phyloP scores from a whole-genome alignment of 2,329 filamentous ascomycete species.

The Cercospora brassicicola region DNA sequence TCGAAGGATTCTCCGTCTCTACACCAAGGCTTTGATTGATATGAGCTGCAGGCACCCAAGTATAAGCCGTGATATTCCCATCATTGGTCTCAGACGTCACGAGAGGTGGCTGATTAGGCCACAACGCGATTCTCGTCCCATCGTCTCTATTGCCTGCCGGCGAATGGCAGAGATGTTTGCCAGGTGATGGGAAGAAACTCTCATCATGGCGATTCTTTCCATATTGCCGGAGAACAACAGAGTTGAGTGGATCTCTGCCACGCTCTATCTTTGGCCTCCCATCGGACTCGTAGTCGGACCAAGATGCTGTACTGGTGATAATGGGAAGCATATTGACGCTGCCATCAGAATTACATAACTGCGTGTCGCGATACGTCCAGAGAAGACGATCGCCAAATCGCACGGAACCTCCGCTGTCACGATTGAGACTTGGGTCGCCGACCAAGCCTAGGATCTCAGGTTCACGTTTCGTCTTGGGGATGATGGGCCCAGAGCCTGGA shows the following conservation, averaged over 20 bases:
- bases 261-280: conserved; percentile 20
- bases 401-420: conserved; percentile 23
- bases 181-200: conserved; percentile 21
- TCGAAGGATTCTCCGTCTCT: conserved; percentile 17
- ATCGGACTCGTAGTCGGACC: conserved; percentile 20
- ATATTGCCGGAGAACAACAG: conserved; percentile 18
- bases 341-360: conserved; percentile 19
- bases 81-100: conserved; percentile 16
- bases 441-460: conserved; percentile 20
- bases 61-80: conserved; percentile 22
- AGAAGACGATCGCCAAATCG: conserved; percentile 22
- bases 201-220: conserved; percentile 16
- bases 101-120: conserved; percentile 22
- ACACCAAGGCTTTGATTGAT: conserved; percentile 18
- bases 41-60: conserved; percentile 22
- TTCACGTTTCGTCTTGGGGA: conserved; percentile 20
- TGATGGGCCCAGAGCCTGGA: conserved; percentile 14
- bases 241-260: conserved; percentile 9
- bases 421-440: conserved; percentile 20
- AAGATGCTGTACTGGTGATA: conserved; percentile 24
- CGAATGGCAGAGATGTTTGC: conserved; percentile 13
- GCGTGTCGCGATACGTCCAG: conserved; percentile 26
- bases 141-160: conserved; percentile 20
- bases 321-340: conserved; percentile 23
- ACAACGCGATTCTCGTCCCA: conserved; percentile 20